Evolutionary conservation across 2,329 filamentous ascomycete genomes (phyloP), one percentile per base, ranked within the genome.

Genomic region (Fusarium liriodendri): DNA sequence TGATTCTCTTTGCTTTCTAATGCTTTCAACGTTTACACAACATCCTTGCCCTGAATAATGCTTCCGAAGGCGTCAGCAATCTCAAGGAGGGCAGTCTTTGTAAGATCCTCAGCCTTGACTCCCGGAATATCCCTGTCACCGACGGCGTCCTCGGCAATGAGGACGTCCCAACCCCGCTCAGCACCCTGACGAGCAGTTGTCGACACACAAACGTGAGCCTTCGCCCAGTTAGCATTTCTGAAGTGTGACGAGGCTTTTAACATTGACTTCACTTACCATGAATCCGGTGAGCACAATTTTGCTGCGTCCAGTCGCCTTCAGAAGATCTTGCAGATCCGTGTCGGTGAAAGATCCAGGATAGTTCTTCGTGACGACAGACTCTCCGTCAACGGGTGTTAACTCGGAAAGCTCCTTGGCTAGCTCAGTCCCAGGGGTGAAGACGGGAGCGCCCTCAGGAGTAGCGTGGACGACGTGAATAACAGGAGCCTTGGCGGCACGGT

Each of bases 51-150:
- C 64, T 78, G 68, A 14, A 92, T 82, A 11, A 92, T 83, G 0
- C 89, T 92, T 0, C 85, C 91, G 80, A 93, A 92, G 6, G 84
- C 87, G 85, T 93, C 91, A 0, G 77, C 89, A 78, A 93, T 81
- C 82, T 93, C 91, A 9, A 84, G 83, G 74, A 93, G 80, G 4
- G 84, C 85, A 70, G 87, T 85, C 79, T 81, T 78, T 1, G 82
- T 80, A n/a, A 92, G 78, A 66, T 90, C 86, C 18, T 86, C 85
- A 0, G 88, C 90, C 14, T 83, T 82, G 2, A 86, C 87, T 9
- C 90, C 91, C 1, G 91, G 91, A 62, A 93, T 91, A 79, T 93
- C 86, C 16, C 92, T 81, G 80, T 93, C 91, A 0, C 91, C 91
- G 54, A 93, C 87, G 0, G 85, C 90, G 79, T 92, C 92, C 76